These are phyloP conservation scores for Thelonectria olida DNA, from an alignment of 2,329 filamentous ascomycete species.

Conservation along the genomic window DNA sequence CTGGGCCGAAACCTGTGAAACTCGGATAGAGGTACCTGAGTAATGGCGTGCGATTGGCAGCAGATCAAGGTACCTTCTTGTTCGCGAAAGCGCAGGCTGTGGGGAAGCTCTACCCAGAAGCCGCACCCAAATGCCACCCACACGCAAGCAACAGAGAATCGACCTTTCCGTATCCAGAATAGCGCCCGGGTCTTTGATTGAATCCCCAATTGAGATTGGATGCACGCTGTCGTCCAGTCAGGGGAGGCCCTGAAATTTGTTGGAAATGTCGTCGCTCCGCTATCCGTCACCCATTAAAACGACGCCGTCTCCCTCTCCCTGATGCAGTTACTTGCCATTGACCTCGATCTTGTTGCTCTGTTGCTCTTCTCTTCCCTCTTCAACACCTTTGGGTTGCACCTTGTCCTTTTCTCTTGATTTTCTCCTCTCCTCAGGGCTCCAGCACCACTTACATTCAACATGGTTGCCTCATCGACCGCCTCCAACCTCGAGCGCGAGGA, in stretches of 20 bases:
- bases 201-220: slow-evolving; percentile 41
- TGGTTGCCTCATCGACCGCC: slow-evolving; percentile 52
- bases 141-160: slow-evolving; percentile 27
- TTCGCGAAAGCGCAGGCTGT: slow-evolving; percentile 12
- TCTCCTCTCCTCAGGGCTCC: slow-evolving; percentile 19
- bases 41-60: background rate
- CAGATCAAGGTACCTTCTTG: slow-evolving; percentile 4
- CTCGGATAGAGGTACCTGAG: slow-evolving; percentile 1
- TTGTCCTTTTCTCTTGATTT: slow-evolving; percentile 17
- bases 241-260: slow-evolving; percentile 44
- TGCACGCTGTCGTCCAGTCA: slow-evolving; percentile 37
- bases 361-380: background rate
- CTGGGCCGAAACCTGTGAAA: background rate
- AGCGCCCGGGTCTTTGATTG: slow-evolving; percentile 31
- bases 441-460: slow-evolving; percentile 47
- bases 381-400: slow-evolving; percentile 1
- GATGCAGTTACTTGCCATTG: slow-evolving; percentile 19
- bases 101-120: slow-evolving; percentile 23
- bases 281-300: slow-evolving; percentile 37
- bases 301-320: slow-evolving; percentile 21
- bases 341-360: slow-evolving; percentile 12
- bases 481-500: slow-evolving; percentile 79
- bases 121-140: slow-evolving; percentile 15
- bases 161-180: slow-evolving; percentile 30
- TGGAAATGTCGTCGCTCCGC: slow-evolving; percentile 33